Percentiles rank a stretch among this genome's conserved stretches.
Evolutionary conservation across 2,329 filamentous ascomycete species (phyloP).

Genomic region (Colletotrichum noveboracense): DNA sequence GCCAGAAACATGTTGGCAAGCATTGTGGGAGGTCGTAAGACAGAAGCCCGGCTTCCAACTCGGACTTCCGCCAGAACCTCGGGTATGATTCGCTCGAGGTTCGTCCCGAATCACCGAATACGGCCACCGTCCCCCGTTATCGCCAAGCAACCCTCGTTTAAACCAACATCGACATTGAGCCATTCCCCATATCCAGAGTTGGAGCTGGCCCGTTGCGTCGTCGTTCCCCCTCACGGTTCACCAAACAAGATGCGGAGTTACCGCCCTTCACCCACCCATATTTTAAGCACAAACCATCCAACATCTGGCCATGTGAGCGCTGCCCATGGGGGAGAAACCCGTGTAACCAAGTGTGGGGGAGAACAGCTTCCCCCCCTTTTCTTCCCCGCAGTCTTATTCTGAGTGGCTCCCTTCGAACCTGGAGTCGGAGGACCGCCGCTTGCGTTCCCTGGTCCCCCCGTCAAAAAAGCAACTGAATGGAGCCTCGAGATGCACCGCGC

Average conservation of each 20-base stretch:
- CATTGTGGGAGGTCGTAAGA: neutral
- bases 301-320: neutral
- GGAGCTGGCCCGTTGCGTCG: neutral
- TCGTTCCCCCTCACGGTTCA: neutral
- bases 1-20: neutral
- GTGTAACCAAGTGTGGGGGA: neutral
- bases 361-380: conserved; percentile 10
- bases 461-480: conserved; percentile 1
- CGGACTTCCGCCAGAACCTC: neutral
- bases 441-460: neutral
- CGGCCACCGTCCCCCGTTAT: neutral
- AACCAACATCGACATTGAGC: neutral
- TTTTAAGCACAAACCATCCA: neutral
- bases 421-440: neutral
- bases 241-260: neutral
- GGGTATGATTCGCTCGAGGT: conserved; percentile 1
- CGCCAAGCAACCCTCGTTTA: conserved; percentile 3
- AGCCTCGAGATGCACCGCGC: neutral
- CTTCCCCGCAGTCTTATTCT: neutral
- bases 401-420: neutral
- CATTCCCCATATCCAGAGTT: neutral
- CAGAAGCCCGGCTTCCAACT: neutral
- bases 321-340: conserved; percentile 3
- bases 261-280: neutral
- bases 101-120: conserved; percentile 7